These are phyloP conservation scores for Neostapfia colusana DNA, from an alignment of 176 grass and related monocot genomes.

Conservation along the genomic window DNA sequence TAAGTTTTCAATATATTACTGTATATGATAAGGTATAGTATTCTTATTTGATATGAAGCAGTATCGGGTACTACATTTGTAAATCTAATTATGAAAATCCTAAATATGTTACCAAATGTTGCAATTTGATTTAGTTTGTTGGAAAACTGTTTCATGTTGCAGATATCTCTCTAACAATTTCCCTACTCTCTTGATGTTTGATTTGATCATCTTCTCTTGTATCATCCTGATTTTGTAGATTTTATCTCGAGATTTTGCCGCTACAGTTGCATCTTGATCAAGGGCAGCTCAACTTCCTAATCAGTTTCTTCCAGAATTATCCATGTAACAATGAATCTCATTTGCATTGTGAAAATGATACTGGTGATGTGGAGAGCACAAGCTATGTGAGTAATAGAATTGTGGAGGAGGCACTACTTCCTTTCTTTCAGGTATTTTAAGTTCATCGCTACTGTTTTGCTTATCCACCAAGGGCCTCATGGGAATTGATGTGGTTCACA, in stretches of 20 bases:
- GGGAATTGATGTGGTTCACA: background rate
- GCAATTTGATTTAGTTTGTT: background rate
- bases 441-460: slow-evolving; percentile 21
- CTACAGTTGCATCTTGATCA: slow-evolving; percentile 96
- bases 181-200: slow-evolving; percentile 20
- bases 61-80: background rate
- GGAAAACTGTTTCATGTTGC: background rate
- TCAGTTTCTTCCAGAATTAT: slow-evolving; percentile 76
- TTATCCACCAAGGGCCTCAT: background rate
- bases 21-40: background rate
- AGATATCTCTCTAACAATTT: slow-evolving; percentile 7
- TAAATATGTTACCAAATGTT: background rate
- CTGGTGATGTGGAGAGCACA: slow-evolving; percentile 36
- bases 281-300: slow-evolving; percentile 82
- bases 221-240: slow-evolving; percentile 50
- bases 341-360: slow-evolving; percentile 50
- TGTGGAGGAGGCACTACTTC: slow-evolving; percentile 85
- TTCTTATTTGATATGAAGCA: slow-evolving; percentile 7
- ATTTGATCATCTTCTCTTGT: slow-evolving; percentile 27
- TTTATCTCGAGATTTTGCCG: slow-evolving; percentile 80
- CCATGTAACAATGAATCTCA: slow-evolving; percentile 41
- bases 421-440: slow-evolving; percentile 93
- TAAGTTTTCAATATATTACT: background rate
- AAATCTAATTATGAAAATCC: background rate
- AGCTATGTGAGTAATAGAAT: slow-evolving; percentile 52